Conservation (phyloP, 169 alveolate species). For the Besnoitia besnoiti region DNA sequence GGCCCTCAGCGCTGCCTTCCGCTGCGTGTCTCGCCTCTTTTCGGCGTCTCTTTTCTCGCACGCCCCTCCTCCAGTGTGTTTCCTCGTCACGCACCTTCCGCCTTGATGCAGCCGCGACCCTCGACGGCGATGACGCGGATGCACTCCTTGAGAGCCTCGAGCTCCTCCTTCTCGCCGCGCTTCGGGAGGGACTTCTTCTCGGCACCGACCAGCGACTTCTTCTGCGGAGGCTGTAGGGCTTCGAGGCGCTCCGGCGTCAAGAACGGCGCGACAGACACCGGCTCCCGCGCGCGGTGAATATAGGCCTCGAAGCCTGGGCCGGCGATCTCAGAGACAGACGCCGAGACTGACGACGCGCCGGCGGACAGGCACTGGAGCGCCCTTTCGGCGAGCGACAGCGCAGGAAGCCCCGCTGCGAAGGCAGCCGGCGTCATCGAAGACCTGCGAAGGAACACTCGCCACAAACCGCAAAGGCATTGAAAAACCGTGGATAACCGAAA, state of each 20-base stretch:
- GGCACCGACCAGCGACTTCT: neutral
- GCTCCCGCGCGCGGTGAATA: neutral
- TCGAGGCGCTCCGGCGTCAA: neutral
- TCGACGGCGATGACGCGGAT: neutral
- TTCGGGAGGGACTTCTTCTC: neutral
- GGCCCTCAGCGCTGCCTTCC: neutral
- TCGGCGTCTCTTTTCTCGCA: too few species aligned
- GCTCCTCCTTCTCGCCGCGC: neutral
- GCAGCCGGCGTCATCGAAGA: too few species aligned
- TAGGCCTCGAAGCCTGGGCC: neutral
- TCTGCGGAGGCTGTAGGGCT: neutral
- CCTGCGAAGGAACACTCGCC: too few species aligned
- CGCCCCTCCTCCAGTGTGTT: neutral
- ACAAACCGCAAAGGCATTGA: too few species aligned
- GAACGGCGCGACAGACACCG: conserved; percentile 2
- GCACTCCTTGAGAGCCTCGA: neutral
- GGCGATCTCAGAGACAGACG: neutral
- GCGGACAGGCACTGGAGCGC: neutral
- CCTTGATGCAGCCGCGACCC: conserved; percentile 27
- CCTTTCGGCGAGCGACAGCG: neutral
- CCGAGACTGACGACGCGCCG: neutral
- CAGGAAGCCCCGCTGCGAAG: neutral
- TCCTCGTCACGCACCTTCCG: conserved; percentile 45
- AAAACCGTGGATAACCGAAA: too few species aligned
- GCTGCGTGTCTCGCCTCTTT: neutral